Conservation (phyloP, 768 basidiomycete genomes). For the Saitozyma sp. region DNA sequence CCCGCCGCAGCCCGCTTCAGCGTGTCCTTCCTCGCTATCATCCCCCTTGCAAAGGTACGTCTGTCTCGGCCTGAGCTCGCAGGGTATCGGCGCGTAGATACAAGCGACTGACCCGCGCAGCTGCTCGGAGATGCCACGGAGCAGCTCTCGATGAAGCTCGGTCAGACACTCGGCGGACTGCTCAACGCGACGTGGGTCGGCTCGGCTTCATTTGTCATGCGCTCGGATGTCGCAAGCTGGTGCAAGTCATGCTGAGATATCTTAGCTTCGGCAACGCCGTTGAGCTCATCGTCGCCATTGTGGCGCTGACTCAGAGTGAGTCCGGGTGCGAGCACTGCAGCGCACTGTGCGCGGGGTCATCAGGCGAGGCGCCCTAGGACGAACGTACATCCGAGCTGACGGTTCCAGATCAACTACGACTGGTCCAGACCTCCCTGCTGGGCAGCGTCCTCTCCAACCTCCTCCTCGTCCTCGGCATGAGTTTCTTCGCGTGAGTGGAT, state of each 20-base stretch:
- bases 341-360: not conserved
- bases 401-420: slow-evolving; percentile 68
- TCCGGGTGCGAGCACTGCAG: not conserved
- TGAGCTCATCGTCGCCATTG: slow-evolving; percentile 85
- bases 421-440: slow-evolving; percentile 91
- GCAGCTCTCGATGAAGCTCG: slow-evolving; percentile 61
- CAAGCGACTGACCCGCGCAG: slow-evolving; percentile 15
- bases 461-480: slow-evolving; percentile 84
- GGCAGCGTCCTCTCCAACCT: slow-evolving; percentile 90
- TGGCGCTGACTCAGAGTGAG: slow-evolving; percentile 74
- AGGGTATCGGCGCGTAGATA: not conserved
- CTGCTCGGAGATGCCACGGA: slow-evolving; percentile 52
- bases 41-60: slow-evolving; percentile 81
- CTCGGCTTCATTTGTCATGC: not conserved
- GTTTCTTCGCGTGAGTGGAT: slow-evolving; percentile 66
- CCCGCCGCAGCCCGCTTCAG: slow-evolving; percentile 60
- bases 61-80: not conserved
- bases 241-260: too few relatives aligned
- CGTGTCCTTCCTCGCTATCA: slow-evolving; percentile 76
- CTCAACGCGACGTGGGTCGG: slow-evolving; percentile 64
- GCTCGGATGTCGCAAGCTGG: too few relatives aligned
- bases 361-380: not conserved
- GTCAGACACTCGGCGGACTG: slow-evolving; percentile 80
- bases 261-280: slow-evolving; percentile 56
- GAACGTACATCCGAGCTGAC: not conserved